Evolutionary conservation across 805 yeast genomes (phyloP), one percentile per base, ranked within the genome.

Genomic region (Myxozyma mucilagina): DNA sequence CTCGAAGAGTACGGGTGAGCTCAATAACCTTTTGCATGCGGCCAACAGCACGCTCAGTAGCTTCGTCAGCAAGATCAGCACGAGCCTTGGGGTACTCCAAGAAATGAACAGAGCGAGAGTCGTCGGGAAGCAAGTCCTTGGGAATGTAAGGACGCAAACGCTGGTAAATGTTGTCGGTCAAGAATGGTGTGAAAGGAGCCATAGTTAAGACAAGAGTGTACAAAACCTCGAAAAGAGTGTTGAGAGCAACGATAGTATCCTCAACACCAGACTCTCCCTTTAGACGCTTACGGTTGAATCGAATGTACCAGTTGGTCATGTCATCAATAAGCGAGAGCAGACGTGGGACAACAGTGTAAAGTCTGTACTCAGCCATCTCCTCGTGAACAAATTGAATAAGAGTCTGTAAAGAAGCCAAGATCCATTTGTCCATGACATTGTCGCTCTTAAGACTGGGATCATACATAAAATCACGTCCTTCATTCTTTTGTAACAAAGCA

Each of bases 121-220:
- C 96, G 44, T 82, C 86, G 16, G 80, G 82, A 45, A 77, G 63
- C 35, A 67, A 62, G n/a, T 82, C 75, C 43, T 35, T 54, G 24
- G 70, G 68, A 76, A 87, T 87, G 68, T 77, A 84, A 50, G 78
- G 79, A 72, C 80, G 83, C 77, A 94, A 78, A 75, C 84, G 85
- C 73, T 84, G 87, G 78, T 92, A 94, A 69, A 94, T 89, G 71
- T 84, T 84, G 72, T 94, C 99, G 53, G 98, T 81, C 75, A 96
- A 81, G 82, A 87, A 96, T 67, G 99, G 99, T 56, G 98, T 92
- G 79, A 94, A 94, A 67, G 99, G 99, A 60, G 98, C 98, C 97
- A 94, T 93, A 52, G 97, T 96, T 74, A 97, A 86, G 54, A 85
- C 87, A 72, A 94, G 85, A 49, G 90, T 90, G 75, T 89, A 88